Percentiles rank a stretch among this genome's conserved stretches.
Evolutionary conservation across 257 asterid species (phyloP).

Genomic region (Verbascum thapsus): DNA sequence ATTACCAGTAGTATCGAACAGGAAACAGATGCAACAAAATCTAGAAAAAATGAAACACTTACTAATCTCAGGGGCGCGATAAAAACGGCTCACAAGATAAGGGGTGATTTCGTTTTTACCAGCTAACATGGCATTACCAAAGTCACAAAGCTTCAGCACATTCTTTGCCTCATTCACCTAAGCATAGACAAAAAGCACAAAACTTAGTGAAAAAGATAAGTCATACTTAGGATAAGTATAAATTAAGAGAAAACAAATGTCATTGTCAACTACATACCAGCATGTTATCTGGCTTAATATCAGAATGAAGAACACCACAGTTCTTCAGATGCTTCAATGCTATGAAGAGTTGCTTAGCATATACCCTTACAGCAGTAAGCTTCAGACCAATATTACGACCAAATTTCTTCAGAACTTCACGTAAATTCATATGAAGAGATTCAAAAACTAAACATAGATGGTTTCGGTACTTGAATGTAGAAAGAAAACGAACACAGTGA

Average conservation of each 20-base stretch:
- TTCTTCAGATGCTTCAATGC: constrained; percentile 88
- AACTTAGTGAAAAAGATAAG: constrained; percentile 20
- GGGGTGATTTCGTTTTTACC: constrained; percentile 98
- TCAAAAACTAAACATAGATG: constrained; percentile 99
- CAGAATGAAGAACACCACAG: constrained; percentile 98
- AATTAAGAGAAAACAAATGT: constrained; percentile 19
- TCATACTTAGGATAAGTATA: not conserved
- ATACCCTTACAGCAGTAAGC: constrained; percentile 96
- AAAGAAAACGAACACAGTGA: constrained; percentile 92
- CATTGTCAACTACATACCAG: constrained; percentile 58
- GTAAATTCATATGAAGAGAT: constrained; percentile 99
- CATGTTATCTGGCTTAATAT: constrained; percentile 98
- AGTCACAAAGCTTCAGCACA: constrained; percentile 93
- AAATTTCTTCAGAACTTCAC: constrained; percentile 97
- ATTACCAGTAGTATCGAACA: not conserved
- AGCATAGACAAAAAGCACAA: constrained; percentile 22
- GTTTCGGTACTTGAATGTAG: constrained; percentile 94
- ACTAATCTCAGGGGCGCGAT: constrained; percentile 99
- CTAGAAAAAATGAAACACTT: constrained; percentile 34
- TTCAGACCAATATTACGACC: constrained; percentile 99
- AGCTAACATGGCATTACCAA: constrained; percentile 99
- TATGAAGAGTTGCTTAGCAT: constrained; percentile 96
- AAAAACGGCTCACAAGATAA: constrained; percentile 97
- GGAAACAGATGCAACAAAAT: constrained; percentile 11
- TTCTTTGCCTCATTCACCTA: constrained; percentile 96